A percentile compares a stretch with the other conserved stretches of the same genome.
Evolutionary conservation across 2,329 filamentous ascomycete species (phyloP).

Genomic region (Ophiosphaerella herpotricha): DNA sequence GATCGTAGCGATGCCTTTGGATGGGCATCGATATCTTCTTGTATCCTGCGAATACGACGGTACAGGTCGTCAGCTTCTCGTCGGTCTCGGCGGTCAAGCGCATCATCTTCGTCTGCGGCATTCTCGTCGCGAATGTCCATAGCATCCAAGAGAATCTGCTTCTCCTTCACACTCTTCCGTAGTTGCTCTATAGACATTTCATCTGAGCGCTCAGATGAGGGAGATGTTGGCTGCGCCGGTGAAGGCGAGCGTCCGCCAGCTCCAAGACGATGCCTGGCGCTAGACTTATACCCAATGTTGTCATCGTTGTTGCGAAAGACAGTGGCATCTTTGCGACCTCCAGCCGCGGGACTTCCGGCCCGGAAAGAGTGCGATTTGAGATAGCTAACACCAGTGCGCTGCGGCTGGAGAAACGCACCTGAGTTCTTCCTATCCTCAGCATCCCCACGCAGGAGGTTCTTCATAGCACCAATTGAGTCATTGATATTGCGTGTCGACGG

Average conservation of each 20-base stretch:
- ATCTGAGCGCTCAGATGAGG: constrained; percentile 67
- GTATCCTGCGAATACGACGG: constrained; percentile 84
- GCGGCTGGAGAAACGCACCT: constrained; percentile 86
- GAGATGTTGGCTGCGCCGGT: constrained; percentile 62
- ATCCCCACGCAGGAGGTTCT: constrained; percentile 85
- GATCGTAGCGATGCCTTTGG: constrained; percentile 68
- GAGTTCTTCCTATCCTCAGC: constrained; percentile 87
- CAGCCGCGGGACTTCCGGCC: constrained; percentile 61
- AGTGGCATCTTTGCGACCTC: constrained; percentile 86
- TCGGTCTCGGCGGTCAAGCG: constrained; percentile 85
- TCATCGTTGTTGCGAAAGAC: constrained; percentile 97
- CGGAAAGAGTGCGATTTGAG: constrained; percentile 94
- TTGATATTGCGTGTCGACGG: constrained; percentile 93
- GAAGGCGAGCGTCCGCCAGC: constrained; percentile 73
- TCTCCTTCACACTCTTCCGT: constrained; percentile 89
- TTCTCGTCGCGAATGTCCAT: constrained; percentile 97
- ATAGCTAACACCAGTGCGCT: constrained; percentile 97
- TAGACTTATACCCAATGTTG: constrained; percentile 86
- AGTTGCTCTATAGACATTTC: constrained; percentile 86
- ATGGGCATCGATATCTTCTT: constrained; percentile 92
- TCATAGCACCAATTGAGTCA: constrained; percentile 90
- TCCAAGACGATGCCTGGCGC: constrained; percentile 83
- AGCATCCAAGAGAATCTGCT: constrained; percentile 90
- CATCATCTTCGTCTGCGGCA: constrained; percentile 85
- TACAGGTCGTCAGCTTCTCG: constrained; percentile 94